Evolutionary conservation across 2,329 filamentous ascomycete species (phyloP).

Genomic region (Colletotrichum phormii): DNA sequence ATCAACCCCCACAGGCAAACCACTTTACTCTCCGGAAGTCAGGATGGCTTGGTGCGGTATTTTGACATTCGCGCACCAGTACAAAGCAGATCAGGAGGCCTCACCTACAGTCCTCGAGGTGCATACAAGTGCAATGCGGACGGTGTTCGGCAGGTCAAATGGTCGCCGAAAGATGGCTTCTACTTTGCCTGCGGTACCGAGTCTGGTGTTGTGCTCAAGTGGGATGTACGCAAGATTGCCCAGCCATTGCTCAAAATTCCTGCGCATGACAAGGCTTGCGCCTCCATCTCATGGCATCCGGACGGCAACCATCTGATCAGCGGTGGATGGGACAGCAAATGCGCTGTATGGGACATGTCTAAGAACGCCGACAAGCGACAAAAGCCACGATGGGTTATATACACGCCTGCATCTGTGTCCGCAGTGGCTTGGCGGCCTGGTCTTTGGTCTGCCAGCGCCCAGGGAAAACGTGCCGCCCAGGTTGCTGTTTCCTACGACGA

Average conservation of each 20-base stretch:
- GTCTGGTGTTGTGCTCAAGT: slow-evolving; percentile 70
- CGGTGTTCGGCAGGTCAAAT: slow-evolving; percentile 71
- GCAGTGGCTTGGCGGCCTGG: slow-evolving; percentile 73
- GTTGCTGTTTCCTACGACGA: slow-evolving; percentile 73
- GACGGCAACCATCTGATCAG: slow-evolving; percentile 75
- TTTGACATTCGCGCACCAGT: slow-evolving; percentile 67
- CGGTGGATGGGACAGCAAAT: slow-evolving; percentile 70
- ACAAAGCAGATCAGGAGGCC: slow-evolving; percentile 59
- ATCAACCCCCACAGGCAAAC: slow-evolving; percentile 70
- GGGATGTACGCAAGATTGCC: slow-evolving; percentile 68
- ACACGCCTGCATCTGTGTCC: slow-evolving; percentile 69
- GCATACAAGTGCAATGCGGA: slow-evolving; percentile 65
- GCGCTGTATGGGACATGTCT: slow-evolving; percentile 75
- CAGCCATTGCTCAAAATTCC: slow-evolving; percentile 69
- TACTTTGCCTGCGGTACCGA: slow-evolving; percentile 75
- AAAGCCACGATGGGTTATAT: slow-evolving; percentile 72
- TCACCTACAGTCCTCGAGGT: slow-evolving; percentile 57
- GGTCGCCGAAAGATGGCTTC: slow-evolving; percentile 72
- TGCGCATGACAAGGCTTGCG: slow-evolving; percentile 70
- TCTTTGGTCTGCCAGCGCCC: slow-evolving; percentile 73
- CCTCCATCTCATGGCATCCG: slow-evolving; percentile 74
- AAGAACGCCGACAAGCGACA: slow-evolving; percentile 71
- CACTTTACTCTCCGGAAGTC: slow-evolving; percentile 71
- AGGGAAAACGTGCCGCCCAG: slow-evolving; percentile 70
- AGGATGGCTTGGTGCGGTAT: slow-evolving; percentile 72